Conservation (phyloP, 257 asterid species). For the Solanum acaule region DNA sequence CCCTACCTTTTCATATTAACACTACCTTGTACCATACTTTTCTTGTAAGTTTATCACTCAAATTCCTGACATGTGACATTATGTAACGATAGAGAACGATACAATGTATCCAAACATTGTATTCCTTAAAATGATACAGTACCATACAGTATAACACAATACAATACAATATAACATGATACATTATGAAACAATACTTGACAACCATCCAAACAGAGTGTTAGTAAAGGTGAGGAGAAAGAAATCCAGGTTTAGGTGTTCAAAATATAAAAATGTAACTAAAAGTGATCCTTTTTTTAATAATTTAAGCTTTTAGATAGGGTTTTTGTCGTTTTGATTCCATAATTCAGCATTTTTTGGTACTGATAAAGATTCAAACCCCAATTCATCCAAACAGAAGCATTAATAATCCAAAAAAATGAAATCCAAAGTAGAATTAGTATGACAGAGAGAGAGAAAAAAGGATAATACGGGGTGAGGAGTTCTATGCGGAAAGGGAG, state of each 20-base stretch:
- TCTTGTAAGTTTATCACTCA: neutral
- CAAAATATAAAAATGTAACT: neutral
- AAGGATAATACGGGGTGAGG: slow-evolving; percentile 52
- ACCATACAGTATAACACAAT: no score
- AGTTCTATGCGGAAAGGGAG: slow-evolving; percentile 67
- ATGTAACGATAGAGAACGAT: no score
- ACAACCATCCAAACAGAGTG: neutral
- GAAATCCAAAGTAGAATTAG: neutral
- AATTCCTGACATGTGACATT: neutral
- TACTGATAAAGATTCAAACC: neutral
- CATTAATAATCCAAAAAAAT: neutral
- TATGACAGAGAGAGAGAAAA: neutral
- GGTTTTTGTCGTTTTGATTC: neutral
- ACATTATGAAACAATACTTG: neutral
- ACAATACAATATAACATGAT: no score
- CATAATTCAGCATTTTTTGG: neutral
- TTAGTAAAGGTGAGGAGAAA: neutral
- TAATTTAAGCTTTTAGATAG: neutral
- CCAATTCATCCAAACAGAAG: neutral
- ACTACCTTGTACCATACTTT: no score
- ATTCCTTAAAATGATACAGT: neutral
- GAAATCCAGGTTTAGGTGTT: neutral
- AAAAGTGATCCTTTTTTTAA: neutral
- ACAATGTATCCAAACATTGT: neutral
- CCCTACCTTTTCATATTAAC: neutral